Conservation (phyloP, 148 eudicot species). For the Chenopodium berlandieri region DNA sequence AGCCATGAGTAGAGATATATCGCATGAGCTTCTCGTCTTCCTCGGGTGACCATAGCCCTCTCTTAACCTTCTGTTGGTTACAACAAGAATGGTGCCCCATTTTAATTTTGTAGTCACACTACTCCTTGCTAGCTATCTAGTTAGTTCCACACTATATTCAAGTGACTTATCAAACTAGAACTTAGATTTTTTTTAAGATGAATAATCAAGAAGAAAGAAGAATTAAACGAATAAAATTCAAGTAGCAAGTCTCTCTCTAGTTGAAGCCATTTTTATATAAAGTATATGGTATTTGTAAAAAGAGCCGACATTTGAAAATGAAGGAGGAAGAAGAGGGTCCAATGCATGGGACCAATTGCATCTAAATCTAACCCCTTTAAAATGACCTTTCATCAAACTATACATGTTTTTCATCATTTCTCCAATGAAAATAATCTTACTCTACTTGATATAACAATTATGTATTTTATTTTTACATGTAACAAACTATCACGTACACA, state of each 20-base stretch:
- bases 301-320: conserved; percentile 13
- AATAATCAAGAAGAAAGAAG: neutral
- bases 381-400: conserved; percentile 34
- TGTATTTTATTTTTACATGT: neutral
- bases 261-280: neutral
- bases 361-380: conserved; percentile 27
- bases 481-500: conserved; percentile 3
- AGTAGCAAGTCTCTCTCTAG: neutral
- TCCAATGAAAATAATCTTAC: neutral
- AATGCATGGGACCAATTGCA: conserved; percentile 26
- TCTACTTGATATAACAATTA: neutral
- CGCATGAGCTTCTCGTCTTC: conserved; percentile 86
- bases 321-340: neutral
- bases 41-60: conserved; percentile 95
- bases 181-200: too few species aligned
- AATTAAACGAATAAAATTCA: neutral
- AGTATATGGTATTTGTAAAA: neutral
- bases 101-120: neutral
- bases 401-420: neutral
- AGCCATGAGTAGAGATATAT: conserved; percentile 81
- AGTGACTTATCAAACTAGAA: neutral
- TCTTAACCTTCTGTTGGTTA: conserved; percentile 95
- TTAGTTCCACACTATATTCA: too few species aligned
- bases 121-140: neutral
- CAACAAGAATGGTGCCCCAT: conserved; percentile 97